These are phyloP conservation scores for Talaromyces sp. DNA, from an alignment of 2,329 filamentous ascomycete species.

Conservation along the genomic window DNA sequence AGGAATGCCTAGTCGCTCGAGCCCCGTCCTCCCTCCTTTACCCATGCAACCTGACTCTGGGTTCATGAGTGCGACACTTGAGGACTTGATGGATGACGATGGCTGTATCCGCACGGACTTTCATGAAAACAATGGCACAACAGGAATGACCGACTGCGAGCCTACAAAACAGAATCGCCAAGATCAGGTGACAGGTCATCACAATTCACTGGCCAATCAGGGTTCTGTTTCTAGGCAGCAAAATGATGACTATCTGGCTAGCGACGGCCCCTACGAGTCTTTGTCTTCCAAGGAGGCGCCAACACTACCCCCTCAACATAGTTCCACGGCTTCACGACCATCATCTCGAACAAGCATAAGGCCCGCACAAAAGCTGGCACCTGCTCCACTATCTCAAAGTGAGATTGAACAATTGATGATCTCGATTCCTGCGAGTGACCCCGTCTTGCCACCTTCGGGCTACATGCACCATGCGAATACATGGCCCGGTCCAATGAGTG, in stretches of 20 bases:
- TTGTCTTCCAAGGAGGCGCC: slow-evolving; percentile 24
- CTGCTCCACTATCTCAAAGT: slow-evolving; percentile 38
- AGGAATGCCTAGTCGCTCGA: slow-evolving; percentile 68
- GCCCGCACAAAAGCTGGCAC: slow-evolving; percentile 39
- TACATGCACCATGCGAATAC: slow-evolving; percentile 44
- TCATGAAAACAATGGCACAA: slow-evolving; percentile 15
- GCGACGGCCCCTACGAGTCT: slow-evolving; percentile 25
- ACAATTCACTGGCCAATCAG: slow-evolving; percentile 19
- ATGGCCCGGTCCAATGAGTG: slow-evolving; percentile 47
- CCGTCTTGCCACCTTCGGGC: slow-evolving; percentile 34
- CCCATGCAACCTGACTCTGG: slow-evolving; percentile 66
- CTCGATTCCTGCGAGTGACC: slow-evolving; percentile 53
- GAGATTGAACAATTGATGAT: slow-evolving; percentile 34
- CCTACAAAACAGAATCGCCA: slow-evolving; percentile 5
- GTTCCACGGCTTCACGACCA: slow-evolving; percentile 36
- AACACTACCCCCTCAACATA: slow-evolving; percentile 30
- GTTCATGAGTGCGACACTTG: slow-evolving; percentile 76
- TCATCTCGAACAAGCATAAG: slow-evolving; percentile 39
- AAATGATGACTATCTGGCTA: slow-evolving; percentile 25
- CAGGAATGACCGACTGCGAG: slow-evolving; percentile 7
- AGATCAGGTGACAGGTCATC: slow-evolving; percentile 1
- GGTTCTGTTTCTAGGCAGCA: slow-evolving; percentile 25
- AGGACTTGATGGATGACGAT: slow-evolving; percentile 68
- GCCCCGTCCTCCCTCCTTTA: slow-evolving; percentile 68
- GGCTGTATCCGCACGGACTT: slow-evolving; percentile 32